Evolutionary conservation across 352 stramenopile species (phyloP).

Genomic region (Peronospora destructor): DNA sequence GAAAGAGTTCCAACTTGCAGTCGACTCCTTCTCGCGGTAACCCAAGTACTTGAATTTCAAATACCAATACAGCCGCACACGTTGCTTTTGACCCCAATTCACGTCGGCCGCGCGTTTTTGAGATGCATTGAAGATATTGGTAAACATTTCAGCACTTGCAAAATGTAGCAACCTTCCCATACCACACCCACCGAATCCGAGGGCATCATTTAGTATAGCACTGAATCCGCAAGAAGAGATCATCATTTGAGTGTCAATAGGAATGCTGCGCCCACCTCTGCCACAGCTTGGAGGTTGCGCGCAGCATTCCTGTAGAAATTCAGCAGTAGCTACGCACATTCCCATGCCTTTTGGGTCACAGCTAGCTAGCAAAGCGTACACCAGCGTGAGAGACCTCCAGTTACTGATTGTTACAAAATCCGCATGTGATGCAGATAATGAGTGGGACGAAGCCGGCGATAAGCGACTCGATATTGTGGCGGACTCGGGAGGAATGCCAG

Average conservation of each 20-base stretch:
- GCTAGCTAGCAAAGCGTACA: conserved; percentile 64
- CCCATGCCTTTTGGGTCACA: conserved; percentile 73
- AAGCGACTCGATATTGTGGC: conserved; percentile 3
- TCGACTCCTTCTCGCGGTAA: conserved; percentile 9
- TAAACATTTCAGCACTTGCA: conserved; percentile 40
- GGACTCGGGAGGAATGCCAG: background rate
- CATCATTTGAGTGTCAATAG: background rate
- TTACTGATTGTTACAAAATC: conserved; percentile 43
- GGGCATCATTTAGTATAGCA: conserved; percentile 52
- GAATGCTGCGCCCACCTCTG: background rate
- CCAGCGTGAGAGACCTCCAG: conserved; percentile 65
- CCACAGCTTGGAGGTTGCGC: conserved; percentile 3
- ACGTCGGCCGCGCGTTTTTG: conserved; percentile 69
- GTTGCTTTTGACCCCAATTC: conserved; percentile 58
- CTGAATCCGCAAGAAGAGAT: conserved; percentile 36
- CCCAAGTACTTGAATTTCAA: conserved; percentile 64
- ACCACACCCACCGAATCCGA: conserved; percentile 65
- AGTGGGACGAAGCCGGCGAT: conserved; percentile 13
- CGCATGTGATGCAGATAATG: conserved; percentile 5
- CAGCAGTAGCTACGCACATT: conserved; percentile 60
- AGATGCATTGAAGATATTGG: conserved; percentile 64
- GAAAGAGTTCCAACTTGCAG: conserved; percentile 13
- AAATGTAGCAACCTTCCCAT: conserved; percentile 54
- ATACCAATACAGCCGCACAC: conserved; percentile 48
- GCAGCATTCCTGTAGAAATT: conserved; percentile 69